A percentile compares a stretch with the other conserved stretches of the same genome.
phyloP scores from a whole-genome alignment of 2,329 filamentous ascomycete genomes.

The Atkinsonella hypoxylon region DNA sequence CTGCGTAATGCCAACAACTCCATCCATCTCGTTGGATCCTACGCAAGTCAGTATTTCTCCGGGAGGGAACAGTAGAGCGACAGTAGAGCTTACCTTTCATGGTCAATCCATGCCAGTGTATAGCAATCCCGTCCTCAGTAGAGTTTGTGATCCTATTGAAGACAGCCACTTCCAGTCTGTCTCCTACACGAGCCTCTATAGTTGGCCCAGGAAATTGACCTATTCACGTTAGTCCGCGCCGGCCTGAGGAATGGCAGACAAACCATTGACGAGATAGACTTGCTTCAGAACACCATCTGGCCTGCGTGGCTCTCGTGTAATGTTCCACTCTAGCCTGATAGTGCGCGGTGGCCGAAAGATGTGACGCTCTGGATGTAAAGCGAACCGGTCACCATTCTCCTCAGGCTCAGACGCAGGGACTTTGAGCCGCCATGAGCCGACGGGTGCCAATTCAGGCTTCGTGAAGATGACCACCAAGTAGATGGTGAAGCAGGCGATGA shows the following conservation, averaged over 20 bases:
- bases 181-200: conserved; percentile 31
- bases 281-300: conserved; percentile 38
- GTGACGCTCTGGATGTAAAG: conserved; percentile 31
- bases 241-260: neutral
- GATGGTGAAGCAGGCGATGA: conserved; percentile 11
- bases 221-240: neutral
- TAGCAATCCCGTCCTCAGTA: conserved; percentile 27
- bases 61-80: neutral
- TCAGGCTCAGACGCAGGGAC: too few species aligned
- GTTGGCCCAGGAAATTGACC: conserved; percentile 31
- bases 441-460: neutral
- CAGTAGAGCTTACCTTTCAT: conserved; percentile 33
- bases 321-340: conserved; percentile 24
- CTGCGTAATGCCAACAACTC: conserved; percentile 48
- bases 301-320: conserved; percentile 23
- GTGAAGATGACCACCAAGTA: conserved; percentile 5
- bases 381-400: conserved; percentile 2
- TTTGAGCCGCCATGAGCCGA: neutral
- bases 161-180: conserved; percentile 28
- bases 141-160: conserved; percentile 22
- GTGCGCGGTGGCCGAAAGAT: conserved; percentile 20
- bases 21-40: conserved; percentile 48
- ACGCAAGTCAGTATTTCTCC: neutral
- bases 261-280: conserved; percentile 38
- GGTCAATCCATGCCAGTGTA: conserved; percentile 60